Conservation (phyloP, 305 asterid species). For the Fraxinus ornus region DNA sequence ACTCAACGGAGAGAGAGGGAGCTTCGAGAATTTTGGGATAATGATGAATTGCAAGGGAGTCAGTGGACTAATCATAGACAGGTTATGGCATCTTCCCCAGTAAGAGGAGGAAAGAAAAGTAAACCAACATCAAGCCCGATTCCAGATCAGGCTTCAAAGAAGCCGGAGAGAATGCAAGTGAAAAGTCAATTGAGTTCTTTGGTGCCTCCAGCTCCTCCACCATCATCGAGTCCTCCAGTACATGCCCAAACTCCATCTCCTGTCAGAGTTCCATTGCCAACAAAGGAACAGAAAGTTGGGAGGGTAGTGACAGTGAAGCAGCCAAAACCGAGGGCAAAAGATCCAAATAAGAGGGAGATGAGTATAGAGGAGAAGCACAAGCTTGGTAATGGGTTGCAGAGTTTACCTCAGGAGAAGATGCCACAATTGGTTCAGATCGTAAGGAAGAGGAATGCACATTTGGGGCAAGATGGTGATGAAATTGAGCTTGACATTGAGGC, state of each 20-base stretch:
- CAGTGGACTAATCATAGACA: slow-evolving; percentile 55
- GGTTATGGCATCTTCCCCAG: slow-evolving; percentile 41
- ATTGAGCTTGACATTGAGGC: slow-evolving; percentile 98
- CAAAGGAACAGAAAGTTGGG: slow-evolving; percentile 40
- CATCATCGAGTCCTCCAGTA: slow-evolving; percentile 22
- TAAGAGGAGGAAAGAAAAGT: slow-evolving; percentile 39
- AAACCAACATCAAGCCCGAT: slow-evolving; percentile 44
- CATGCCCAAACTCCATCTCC: slow-evolving; percentile 47
- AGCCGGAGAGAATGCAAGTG: slow-evolving; percentile 46
- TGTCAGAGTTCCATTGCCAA: slow-evolving; percentile 41
- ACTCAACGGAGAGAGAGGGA: slow-evolving; percentile 34
- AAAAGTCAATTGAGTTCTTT: slow-evolving; percentile 80
- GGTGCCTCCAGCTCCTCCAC: slow-evolving; percentile 51
- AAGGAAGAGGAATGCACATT: slow-evolving; percentile 76
- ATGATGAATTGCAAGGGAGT: slow-evolving; percentile 58
- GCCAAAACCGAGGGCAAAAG: slow-evolving; percentile 95
- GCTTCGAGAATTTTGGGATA: slow-evolving; percentile 23
- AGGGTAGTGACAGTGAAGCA: slow-evolving; percentile 43
- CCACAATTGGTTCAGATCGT: slow-evolving; percentile 85
- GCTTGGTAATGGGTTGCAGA: slow-evolving; percentile 87
- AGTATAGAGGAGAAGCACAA: slow-evolving; percentile 92
- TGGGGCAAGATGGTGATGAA: slow-evolving; percentile 97
- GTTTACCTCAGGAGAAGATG: slow-evolving; percentile 94
- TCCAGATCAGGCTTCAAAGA: slow-evolving; percentile 41
- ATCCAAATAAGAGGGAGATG: slow-evolving; percentile 87